phyloP scores from a whole-genome alignment of 179 eudicot genomes.

The Spinacia oleracea region DNA sequence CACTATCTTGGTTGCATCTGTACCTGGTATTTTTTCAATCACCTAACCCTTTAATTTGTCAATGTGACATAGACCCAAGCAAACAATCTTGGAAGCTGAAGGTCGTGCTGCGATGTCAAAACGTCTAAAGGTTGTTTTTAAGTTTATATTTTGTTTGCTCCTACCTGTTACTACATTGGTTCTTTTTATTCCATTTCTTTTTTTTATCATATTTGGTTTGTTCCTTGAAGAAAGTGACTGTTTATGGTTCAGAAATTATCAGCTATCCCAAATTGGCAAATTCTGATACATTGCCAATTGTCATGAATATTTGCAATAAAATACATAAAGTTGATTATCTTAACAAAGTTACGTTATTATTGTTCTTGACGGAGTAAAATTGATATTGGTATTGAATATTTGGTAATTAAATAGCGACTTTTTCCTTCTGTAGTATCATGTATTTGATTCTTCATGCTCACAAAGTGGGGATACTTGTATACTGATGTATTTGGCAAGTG shows the following conservation, averaged over 20 bases:
- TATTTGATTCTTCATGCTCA: not conserved
- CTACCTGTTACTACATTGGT: not conserved
- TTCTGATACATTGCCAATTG: not conserved
- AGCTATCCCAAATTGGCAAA: not conserved
- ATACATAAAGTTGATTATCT: not conserved
- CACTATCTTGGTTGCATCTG: not conserved
- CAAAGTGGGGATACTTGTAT: not conserved
- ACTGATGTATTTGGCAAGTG: not conserved
- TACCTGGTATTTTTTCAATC: constrained; percentile 3
- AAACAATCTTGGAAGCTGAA: constrained; percentile 93
- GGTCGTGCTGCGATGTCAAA: constrained; percentile 80
- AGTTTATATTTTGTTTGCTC: not conserved
- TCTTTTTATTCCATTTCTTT: not conserved
- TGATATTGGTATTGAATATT: not conserved
- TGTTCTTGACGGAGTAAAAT: not conserved
- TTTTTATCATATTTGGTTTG: not conserved
- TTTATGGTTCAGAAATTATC: not conserved
- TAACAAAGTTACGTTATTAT: not conserved
- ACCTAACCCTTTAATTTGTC: constrained; percentile 18
- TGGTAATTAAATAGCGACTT: not conserved
- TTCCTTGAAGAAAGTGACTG: not conserved
- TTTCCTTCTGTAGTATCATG: not conserved
- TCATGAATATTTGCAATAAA: not conserved
- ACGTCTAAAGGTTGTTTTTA: constrained; percentile 46
- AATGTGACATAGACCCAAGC: constrained; percentile 71